Base-by-base conservation (phyloP, 1,284 basidiomycete species). In the Tremellales sp. region DNA sequence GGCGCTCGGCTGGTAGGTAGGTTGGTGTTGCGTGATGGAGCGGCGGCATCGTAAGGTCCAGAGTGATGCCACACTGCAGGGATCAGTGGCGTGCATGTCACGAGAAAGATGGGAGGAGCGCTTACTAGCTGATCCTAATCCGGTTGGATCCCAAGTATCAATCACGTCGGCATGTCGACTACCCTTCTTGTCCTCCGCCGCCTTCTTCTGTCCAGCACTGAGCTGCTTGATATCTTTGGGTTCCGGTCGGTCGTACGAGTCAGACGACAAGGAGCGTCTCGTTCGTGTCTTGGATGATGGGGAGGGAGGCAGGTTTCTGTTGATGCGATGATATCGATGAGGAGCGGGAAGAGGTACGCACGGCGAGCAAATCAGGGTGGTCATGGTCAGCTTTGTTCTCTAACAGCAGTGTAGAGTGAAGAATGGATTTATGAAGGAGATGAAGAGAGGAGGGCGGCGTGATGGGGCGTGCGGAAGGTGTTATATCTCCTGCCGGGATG, bases 21-120 rank as follows among this genome's bases (percentile, higher is more conserved):
- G 58, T 70, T 65, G 40, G 55, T 29, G 58, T 75, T 75, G 39
- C 73, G 67, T 10, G 69, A 71, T 7, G 73, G 73, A 1, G 73
- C 73, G 21, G 73, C 73, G 8, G 73, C 73, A 43, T 75, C 73
- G 46, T 75, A 75, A 13, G 73, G 73, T 19, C 73, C 73, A 24
- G 70, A 68, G 64, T 71, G 70, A 62, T 73, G 70, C 70, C 70
- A 73, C 68, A 73, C 68, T 72, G 53, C 22, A n/a, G n/a, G n/a
- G 13, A 36, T 53, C 46, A 48, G 43, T 35, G 23, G 21, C 13
- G 13, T 10, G 36, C 19, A 37, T 10, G 23, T 8, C 19, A 35
- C n/a, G n/a, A n/a, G n/a, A 13, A 39, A 26, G 40, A 43, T 19
- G 15, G 24, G 11, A 23, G 19, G 21, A 19, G 19, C 2, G 66